phyloP scores from a whole-genome alignment of 1,284 basidiomycete genomes.

The Agroathelia rolfsii region DNA sequence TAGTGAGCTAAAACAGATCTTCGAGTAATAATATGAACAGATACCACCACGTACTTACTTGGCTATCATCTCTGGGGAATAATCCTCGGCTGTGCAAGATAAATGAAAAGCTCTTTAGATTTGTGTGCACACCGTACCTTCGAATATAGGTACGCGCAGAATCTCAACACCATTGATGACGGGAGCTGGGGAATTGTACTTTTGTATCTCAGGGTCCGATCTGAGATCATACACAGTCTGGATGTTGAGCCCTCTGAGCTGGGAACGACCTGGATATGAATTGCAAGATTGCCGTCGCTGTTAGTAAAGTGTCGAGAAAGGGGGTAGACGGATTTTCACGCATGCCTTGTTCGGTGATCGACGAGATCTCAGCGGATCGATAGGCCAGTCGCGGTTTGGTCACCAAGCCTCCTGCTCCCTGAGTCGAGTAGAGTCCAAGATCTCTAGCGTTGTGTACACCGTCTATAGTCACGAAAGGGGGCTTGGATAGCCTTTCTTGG shows the following conservation, averaged over 20 bases:
- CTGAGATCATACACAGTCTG: constrained; percentile 62
- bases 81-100: constrained; percentile 67
- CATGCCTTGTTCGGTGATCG: constrained; percentile 55
- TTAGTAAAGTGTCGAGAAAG: neutral
- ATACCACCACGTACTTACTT: constrained; percentile 45
- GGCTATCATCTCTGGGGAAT: constrained; percentile 73
- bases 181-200: constrained; percentile 57
- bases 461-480: constrained; percentile 55
- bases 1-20: constrained; percentile 12
- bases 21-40: constrained; percentile 1
- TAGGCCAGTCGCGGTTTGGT: constrained; percentile 49
- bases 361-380: constrained; percentile 61
- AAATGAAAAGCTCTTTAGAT: no score
- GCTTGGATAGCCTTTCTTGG: constrained; percentile 45
- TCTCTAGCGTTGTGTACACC: constrained; percentile 69
- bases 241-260: constrained; percentile 51
- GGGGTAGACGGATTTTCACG: neutral
- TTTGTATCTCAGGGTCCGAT: constrained; percentile 66
- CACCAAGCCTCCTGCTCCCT: constrained; percentile 29
- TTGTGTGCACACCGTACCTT: no score
- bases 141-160: constrained; percentile 54
- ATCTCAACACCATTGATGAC: constrained; percentile 51
- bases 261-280: constrained; percentile 38
- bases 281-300: constrained; percentile 2
- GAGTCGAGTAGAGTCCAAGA: constrained; percentile 50